These are phyloP conservation scores for Heliamphora exappendiculata DNA, from an alignment of 148 eudicot genomes.

Conservation along the genomic window DNA sequence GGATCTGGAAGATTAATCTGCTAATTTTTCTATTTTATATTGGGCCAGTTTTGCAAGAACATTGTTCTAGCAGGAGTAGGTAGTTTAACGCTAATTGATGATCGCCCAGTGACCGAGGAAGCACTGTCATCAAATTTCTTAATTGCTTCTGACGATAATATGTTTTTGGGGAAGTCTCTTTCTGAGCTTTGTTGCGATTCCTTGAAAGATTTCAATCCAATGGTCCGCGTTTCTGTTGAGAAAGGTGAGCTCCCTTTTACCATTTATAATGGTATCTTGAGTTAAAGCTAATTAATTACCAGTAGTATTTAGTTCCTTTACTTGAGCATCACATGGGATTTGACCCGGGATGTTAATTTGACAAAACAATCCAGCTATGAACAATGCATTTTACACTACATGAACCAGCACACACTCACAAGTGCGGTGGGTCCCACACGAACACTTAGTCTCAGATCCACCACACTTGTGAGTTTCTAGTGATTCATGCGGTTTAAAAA, in stretches of 20 bases:
- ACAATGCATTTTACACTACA: too few species aligned
- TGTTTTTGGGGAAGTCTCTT: constrained; percentile 42
- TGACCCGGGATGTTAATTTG: not conserved
- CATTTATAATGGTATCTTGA: too few species aligned
- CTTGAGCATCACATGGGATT: not conserved
- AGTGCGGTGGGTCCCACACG: too few species aligned
- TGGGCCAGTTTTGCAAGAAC: constrained; percentile 86
- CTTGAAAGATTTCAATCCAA: constrained; percentile 9
- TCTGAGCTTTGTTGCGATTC: constrained; percentile 35
- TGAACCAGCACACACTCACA: too few species aligned
- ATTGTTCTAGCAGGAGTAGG: constrained; percentile 95
- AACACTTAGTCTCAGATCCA: too few species aligned
- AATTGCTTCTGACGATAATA: constrained; percentile 45
- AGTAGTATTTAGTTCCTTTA: not conserved
- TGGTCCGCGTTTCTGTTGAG: constrained; percentile 11
- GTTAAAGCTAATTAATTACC: not conserved
- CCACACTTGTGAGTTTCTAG: too few species aligned
- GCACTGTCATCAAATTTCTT: constrained; percentile 63
- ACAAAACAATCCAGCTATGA: too few species aligned
- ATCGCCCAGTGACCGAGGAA: constrained; percentile 61
- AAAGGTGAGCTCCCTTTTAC: not conserved
- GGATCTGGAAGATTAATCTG: not conserved
- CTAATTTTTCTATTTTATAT: constrained; percentile 5
- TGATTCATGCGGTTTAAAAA: too few species aligned
- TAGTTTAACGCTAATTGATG: constrained; percentile 77